A percentile compares a stretch with the other conserved stretches of the same genome.
Conservation (phyloP, 2,329 filamentous ascomycete species). For the Aspergillus proliferans region DNA sequence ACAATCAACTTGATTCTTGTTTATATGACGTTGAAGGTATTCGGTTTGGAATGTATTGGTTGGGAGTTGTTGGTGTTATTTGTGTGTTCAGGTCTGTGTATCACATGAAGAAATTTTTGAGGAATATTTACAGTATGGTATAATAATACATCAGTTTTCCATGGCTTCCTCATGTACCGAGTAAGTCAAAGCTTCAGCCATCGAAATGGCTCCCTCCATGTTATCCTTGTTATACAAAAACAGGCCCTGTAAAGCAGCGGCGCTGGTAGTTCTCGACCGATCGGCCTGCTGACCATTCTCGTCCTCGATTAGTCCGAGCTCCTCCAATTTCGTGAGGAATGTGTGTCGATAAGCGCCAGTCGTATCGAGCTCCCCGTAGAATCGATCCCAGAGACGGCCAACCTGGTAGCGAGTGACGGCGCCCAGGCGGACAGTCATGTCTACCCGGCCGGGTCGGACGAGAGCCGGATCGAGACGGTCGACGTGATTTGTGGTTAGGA, state of each 20-base stretch:
- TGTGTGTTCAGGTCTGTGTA: neutral
- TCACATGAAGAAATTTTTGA: neutral
- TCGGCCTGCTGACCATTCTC: constrained; percentile 44
- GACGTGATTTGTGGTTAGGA: constrained; percentile 91
- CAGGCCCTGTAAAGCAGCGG: constrained; percentile 85
- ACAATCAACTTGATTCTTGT: neutral
- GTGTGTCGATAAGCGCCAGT: constrained; percentile 56
- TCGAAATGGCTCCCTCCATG: constrained; percentile 76
- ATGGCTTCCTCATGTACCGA: constrained; percentile 25
- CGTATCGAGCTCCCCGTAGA: constrained; percentile 76
- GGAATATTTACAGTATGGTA: constrained; percentile 21
- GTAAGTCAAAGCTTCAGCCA: constrained; percentile 53
- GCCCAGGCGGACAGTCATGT: constrained; percentile 85
- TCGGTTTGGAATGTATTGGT: neutral
- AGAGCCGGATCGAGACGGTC: constrained; percentile 83
- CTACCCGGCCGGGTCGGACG: constrained; percentile 83
- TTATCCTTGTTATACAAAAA: constrained; percentile 94
- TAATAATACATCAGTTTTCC: constrained; percentile 14
- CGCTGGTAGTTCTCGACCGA: constrained; percentile 59
- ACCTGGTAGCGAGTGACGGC: constrained; percentile 84
- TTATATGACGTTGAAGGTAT: neutral
- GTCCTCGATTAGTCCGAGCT: constrained; percentile 63
- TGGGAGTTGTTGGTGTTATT: neutral
- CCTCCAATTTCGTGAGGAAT: constrained; percentile 66
- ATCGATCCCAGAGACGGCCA: constrained; percentile 82